Conservation (phyloP, 768 basidiomycete genomes). For the Plicaturopsis crispa region DNA sequence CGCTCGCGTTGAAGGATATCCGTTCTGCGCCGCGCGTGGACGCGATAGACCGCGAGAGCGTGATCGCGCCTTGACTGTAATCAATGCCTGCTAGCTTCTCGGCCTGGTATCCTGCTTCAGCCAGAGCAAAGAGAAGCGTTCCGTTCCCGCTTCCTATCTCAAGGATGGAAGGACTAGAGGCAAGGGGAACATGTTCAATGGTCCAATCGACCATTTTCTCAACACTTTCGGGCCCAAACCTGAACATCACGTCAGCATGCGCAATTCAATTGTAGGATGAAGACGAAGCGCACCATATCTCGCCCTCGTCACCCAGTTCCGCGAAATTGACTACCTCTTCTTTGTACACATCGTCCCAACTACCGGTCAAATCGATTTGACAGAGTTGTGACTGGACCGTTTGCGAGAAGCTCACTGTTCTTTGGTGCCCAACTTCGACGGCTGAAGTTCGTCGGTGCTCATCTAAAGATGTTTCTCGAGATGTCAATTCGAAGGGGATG, state of each 20-base stretch:
- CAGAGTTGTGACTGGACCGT: background rate
- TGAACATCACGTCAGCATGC: conserved; percentile 16
- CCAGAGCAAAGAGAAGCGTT: conserved; percentile 62
- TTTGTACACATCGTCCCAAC: conserved; percentile 76
- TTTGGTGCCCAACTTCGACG: conserved; percentile 76
- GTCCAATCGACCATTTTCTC: conserved; percentile 80
- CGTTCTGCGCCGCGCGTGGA: conserved; percentile 25
- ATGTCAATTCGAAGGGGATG: conserved; percentile 8
- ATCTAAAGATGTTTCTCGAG: conserved; percentile 15
- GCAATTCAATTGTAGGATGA: background rate
- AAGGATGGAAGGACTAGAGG: conserved; percentile 42
- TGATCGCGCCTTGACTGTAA: conserved; percentile 68
- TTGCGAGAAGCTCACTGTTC: conserved; percentile 47
- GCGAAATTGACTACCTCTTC: conserved; percentile 65
- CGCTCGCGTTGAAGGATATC: conserved; percentile 52
- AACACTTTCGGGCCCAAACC: conserved; percentile 75
- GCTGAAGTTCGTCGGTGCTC: conserved; percentile 40
- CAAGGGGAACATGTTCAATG: conserved; percentile 42
- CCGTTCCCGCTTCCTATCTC: conserved; percentile 84
- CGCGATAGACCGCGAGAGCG: conserved; percentile 54
- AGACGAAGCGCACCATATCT: conserved; percentile 63
- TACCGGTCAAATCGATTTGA: conserved; percentile 19
- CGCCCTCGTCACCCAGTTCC: conserved; percentile 79
- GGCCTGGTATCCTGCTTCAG: conserved; percentile 56
- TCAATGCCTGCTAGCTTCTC: conserved; percentile 58